phyloP scores from a whole-genome alignment of 768 basidiomycete species.

The Hirschioporus abietinus region DNA sequence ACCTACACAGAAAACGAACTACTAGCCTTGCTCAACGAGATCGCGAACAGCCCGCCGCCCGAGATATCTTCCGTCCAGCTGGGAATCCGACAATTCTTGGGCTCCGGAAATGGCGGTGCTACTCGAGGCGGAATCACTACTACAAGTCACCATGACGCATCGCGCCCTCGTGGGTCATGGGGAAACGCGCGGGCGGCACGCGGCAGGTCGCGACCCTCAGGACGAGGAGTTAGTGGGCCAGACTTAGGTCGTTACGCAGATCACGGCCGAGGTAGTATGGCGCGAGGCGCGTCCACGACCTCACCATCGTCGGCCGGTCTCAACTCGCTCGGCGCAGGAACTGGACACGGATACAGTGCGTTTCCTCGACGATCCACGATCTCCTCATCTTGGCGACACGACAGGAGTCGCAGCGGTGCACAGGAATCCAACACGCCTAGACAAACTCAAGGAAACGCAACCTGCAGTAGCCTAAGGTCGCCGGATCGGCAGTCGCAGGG shows the following conservation, averaged over 20 bases:
- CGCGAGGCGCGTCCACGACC: background rate
- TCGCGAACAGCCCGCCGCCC: conserved; percentile 34
- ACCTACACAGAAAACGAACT: conserved; percentile 50
- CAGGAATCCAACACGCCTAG: background rate
- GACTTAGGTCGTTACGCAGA: background rate
- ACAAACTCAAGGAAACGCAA: background rate
- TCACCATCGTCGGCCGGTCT: background rate
- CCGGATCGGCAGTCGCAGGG: background rate
- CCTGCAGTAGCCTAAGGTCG: background rate
- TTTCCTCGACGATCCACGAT: background rate
- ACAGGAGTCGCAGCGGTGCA: background rate
- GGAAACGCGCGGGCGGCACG: background rate
- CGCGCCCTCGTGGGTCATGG: background rate
- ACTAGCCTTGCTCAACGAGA: conserved; percentile 42
- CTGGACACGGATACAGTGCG: background rate
- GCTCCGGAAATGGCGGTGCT: background rate
- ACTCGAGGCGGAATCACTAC: background rate
- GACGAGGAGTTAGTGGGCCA: background rate
- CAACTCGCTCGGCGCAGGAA: too few relatives aligned
- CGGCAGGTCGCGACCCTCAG: background rate
- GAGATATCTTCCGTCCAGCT: background rate
- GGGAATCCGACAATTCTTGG: background rate
- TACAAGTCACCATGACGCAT: background rate
- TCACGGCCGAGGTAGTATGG: background rate
- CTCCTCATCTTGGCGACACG: background rate